These are phyloP conservation scores for Spathaspora sp. DNA, from an alignment of 805 yeast species.

Conservation along the genomic window DNA sequence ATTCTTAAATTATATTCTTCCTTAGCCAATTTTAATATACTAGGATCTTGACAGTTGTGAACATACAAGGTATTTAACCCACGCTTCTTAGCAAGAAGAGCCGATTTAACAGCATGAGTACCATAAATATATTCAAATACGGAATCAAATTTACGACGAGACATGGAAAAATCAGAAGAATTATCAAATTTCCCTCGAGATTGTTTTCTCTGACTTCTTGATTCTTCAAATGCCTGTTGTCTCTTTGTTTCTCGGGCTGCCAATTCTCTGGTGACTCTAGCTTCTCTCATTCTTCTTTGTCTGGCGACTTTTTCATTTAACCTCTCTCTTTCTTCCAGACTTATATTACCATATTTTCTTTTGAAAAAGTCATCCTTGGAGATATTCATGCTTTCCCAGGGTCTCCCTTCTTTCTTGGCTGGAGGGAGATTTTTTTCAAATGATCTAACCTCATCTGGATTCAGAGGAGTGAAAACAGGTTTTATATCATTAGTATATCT, in stretches of 20 bases:
- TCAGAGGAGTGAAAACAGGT: conserved; percentile 6
- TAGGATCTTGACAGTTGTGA: conserved; percentile 35
- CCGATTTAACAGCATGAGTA: conserved; percentile 70
- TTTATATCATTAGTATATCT: conserved; percentile 2
- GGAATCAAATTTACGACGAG: conserved; percentile 30
- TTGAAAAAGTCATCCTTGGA: conserved; percentile 37
- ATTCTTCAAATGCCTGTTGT: conserved; percentile 3
- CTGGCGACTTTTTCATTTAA: conserved; percentile 30
- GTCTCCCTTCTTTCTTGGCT: conserved; percentile 6
- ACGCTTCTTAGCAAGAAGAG: conserved; percentile 55
- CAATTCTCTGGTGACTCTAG: conserved; percentile 18
- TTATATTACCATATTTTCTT: conserved; percentile 31
- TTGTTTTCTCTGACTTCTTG: not conserved
- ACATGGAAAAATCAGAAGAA: not conserved
- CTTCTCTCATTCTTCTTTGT: conserved; percentile 23
- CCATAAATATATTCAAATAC: conserved; percentile 72
- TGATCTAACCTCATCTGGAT: conserved; percentile 1
- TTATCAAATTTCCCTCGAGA: not conserved
- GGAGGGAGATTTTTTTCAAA: conserved; percentile 7
- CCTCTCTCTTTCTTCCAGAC: conserved; percentile 19
- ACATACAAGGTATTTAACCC: conserved; percentile 50
- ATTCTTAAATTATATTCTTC: conserved; percentile 34
- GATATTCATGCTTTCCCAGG: conserved; percentile 35
- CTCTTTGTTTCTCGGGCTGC: conserved; percentile 7
- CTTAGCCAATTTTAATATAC: conserved; percentile 47